Percentiles rank a stretch among this genome's conserved stretches.
These are phyloP conservation scores for Cladosporium halotolerans DNA, from an alignment of 2,329 filamentous ascomycete genomes.

Conservation along the genomic window DNA sequence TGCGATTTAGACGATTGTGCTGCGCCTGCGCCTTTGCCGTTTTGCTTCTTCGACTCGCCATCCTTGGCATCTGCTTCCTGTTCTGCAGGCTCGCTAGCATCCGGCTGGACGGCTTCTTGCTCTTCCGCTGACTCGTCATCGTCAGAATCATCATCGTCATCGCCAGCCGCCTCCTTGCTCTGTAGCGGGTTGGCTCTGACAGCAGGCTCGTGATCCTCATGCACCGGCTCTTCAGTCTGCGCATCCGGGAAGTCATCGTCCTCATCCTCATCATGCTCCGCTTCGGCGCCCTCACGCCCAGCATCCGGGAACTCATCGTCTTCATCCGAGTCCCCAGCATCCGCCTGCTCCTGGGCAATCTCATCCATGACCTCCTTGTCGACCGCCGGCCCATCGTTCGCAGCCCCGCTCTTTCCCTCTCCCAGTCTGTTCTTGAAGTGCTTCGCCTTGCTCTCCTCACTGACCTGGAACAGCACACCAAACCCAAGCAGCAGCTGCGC, in stretches of 20 bases:
- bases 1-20: constrained; percentile 26
- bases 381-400: constrained; percentile 20
- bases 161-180: constrained; percentile 18
- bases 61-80: constrained; percentile 12
- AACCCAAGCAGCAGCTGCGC: constrained; percentile 83
- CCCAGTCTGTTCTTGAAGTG: constrained; percentile 68
- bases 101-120: constrained; percentile 23
- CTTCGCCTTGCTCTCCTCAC: constrained; percentile 74
- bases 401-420: constrained; percentile 22
- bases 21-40: constrained; percentile 16
- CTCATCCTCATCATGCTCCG: constrained; percentile 17
- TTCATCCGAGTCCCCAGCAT: constrained; percentile 34
- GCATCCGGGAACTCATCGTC: constrained; percentile 38
- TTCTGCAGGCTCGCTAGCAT: constrained; percentile 15
- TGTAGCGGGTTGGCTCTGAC: constrained; percentile 8
- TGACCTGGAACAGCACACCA: constrained; percentile 80
- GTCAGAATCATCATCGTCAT: constrained; percentile 23
- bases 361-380: constrained; percentile 27
- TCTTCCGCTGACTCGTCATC: constrained; percentile 21
- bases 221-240: constrained; percentile 22
- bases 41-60: background rate
- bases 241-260: constrained; percentile 17
- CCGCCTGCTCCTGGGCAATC: constrained; percentile 21
- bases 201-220: constrained; percentile 17
- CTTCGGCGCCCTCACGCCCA: constrained; percentile 22